These are phyloP conservation scores for Xylaria sp. DNA, from an alignment of 2,329 filamentous ascomycete genomes.

Conservation along the genomic window DNA sequence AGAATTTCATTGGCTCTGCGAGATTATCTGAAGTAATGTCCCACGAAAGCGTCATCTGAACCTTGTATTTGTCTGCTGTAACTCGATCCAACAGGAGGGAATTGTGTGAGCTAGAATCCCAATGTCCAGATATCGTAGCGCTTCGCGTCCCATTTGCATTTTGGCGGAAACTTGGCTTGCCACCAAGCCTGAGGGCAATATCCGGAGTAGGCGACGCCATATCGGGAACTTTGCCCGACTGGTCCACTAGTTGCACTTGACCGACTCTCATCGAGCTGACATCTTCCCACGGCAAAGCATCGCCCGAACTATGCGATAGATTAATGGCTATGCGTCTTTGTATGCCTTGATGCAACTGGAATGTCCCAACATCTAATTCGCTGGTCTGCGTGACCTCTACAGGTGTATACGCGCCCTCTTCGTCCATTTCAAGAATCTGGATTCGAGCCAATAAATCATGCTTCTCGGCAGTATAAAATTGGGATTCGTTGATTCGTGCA, in stretches of 20 bases:
- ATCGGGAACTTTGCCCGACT: conserved; percentile 85
- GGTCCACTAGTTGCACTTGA: conserved; percentile 83
- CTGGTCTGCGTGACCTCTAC: conserved; percentile 91
- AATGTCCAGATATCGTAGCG: conserved; percentile 88
- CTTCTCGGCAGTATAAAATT: conserved; percentile 92
- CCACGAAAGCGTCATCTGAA: conserved; percentile 89
- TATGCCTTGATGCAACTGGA: conserved; percentile 93
- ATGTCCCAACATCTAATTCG: conserved; percentile 87
- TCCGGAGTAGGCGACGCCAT: conserved; percentile 78
- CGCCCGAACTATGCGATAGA: conserved; percentile 90
- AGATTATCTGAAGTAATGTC: conserved; percentile 85
- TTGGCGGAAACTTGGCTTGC: conserved; percentile 81
- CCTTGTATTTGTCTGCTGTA: conserved; percentile 90
- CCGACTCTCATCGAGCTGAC: conserved; percentile 81
- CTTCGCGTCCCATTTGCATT: conserved; percentile 92
- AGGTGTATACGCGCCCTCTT: conserved; percentile 89
- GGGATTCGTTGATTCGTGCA: conserved; percentile 84
- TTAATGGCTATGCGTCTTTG: conserved; percentile 89
- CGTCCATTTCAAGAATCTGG: conserved; percentile 90
- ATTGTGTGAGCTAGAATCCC: conserved; percentile 94
- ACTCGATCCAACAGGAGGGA: conserved; percentile 94
- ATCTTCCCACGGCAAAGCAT: conserved; percentile 88
- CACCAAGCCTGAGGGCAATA: conserved; percentile 79
- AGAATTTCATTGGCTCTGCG: conserved; percentile 88
- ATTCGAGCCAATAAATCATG: conserved; percentile 91